Base-by-base conservation (phyloP, 2,329 filamentous ascomycete genomes). In the Decorospora gaudefroyi region DNA sequence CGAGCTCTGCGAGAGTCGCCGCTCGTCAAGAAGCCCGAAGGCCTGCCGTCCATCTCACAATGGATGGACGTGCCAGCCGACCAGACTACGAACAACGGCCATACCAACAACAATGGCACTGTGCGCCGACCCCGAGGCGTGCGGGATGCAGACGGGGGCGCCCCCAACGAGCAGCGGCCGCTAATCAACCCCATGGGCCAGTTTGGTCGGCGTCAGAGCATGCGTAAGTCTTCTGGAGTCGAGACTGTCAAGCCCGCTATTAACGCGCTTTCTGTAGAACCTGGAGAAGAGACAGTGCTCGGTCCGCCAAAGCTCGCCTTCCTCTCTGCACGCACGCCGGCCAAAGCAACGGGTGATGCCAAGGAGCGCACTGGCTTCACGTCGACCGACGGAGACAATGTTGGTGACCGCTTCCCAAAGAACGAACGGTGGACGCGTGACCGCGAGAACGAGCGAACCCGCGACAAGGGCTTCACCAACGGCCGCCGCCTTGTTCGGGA, bases 281-380 rank as follows among this genome's bases (percentile, higher is more conserved):
- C 81, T 61, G 62, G 62, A 37, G 91, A 95, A 60, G 90, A 95
- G 53, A 87, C 95, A 45, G 80, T 93, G 46, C 86, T 96, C 45
- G 90, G 88, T 10, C 90, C 90, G 13, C 88, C 90, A 1, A 88
- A 88, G 69, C 88, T 84, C 32, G 83, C 84, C 30, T 96, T 96
- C 70, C 83, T 88, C 39, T 95, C 90, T 1, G 81, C 86, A 38
- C 78, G 82, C 48, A 52, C 46, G 17, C 68, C 71, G 51, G 70
- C 72, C 23, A 80, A 80, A 46, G 53, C 59, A 27, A 53, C 65
- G 25, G 70, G 70, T 36, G 55, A 68, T 19, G 42, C 59, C 19
- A 72, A 75, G 37, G 64, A 68, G 47, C 59, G 65, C 18, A 65
- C 66, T 6, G 55, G 55, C 23, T 59, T 67, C 17, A 59, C 61